Base-by-base conservation (phyloP, 1,139 yeast genomes). In the Taphrina populina region DNA sequence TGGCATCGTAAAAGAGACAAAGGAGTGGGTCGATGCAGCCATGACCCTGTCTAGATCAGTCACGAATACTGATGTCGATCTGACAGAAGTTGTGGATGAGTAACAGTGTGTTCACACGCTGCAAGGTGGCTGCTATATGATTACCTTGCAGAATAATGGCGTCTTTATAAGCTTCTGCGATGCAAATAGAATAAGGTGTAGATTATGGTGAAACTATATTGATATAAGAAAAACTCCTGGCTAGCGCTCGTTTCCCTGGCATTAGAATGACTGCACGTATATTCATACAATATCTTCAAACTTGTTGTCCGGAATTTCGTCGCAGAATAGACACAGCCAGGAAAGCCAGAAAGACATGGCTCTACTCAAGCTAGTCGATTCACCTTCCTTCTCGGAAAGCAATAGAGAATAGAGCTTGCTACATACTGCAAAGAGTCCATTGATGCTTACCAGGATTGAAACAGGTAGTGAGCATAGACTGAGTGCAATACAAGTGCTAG, bases 1-100 rank as follows among this genome's bases (percentile, higher is more conserved):
- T 15, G 54, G 54, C 23, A 37, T 56, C 37, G 39, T 44, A 21
- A 24, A 13, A 34, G 41, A 35, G 26, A 24, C 27, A 3, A 11
- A 11, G 24, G 15, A n/a, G 13, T 45, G 40, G 40, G 52, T 34
- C 5, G 36, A 35, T 23, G 33, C 33, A 15, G 47, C 37, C 26
- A 43, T 26, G 36, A 1, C 47, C 20, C 15, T 40, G 33, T n/a
- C 23, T 11, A 24, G 34, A 15, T 19, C 19, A 2, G 3, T n/a
- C n/a, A n/a, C n/a, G n/a, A n/a, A n/a, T n/a, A n/a, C n/a, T n/a
- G n/a, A n/a, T n/a, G n/a, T n/a, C n/a, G n/a, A n/a, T n/a, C n/a
- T n/a, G n/a, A n/a, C n/a, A n/a, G n/a, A n/a, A n/a, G n/a, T n/a
- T n/a, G n/a, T n/a, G n/a, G n/a, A n/a, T n/a, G n/a, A n/a, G n/a